phyloP scores from a whole-genome alignment of 306 rosid genomes.

The Cucurbita maxima region DNA sequence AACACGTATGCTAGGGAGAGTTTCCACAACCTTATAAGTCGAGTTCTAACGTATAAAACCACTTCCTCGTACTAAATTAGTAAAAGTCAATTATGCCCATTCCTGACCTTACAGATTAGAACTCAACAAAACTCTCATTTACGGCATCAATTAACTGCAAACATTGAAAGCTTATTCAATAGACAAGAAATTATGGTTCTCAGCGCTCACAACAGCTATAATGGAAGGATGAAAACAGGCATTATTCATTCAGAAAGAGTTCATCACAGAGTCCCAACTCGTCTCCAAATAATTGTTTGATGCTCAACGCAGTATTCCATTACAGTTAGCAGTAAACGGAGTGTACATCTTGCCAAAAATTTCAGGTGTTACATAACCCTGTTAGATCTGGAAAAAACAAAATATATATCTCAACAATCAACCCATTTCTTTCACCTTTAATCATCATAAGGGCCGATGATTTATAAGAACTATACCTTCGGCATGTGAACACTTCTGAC shows the following conservation, averaged over 20 bases:
- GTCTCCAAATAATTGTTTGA: background rate
- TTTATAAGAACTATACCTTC: conserved; percentile 20
- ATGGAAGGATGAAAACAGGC: background rate
- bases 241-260: background rate
- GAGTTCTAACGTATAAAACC: no score
- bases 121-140: background rate
- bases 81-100: no score
- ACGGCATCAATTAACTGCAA: background rate
- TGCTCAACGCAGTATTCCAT: background rate
- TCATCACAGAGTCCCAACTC: background rate
- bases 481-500: conserved; percentile 16
- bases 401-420: background rate
- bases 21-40: no score
- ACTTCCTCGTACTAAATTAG: no score
- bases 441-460: background rate
- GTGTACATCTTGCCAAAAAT: background rate
- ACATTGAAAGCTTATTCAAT: background rate
- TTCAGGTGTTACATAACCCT: background rate
- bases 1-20: no score
- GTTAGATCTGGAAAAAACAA: background rate
- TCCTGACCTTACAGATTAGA: background rate
- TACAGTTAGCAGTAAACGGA: background rate
- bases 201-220: background rate
- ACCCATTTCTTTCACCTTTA: background rate
- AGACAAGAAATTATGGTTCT: background rate